Evolutionary conservation across 1,284 basidiomycete genomes (phyloP).

Genomic region (Trichosporon inkin): DNA sequence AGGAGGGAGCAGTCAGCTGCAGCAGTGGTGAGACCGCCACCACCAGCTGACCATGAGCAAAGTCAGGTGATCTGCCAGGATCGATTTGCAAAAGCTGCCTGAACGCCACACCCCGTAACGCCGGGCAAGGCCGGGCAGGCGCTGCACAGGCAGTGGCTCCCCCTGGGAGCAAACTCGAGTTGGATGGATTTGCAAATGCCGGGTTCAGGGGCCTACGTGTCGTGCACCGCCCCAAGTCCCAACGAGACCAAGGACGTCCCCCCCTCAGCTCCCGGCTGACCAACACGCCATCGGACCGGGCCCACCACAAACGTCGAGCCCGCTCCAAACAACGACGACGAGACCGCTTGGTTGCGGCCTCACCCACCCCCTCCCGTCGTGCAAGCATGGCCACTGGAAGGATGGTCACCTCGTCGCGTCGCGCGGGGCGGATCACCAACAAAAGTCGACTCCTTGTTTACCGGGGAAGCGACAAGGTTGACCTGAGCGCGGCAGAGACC

Average conservation of each 20-base stretch:
- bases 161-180: background rate
- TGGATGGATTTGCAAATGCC: conserved; percentile 2
- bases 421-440: conserved; percentile 66
- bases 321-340: conserved; percentile 20
- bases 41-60: too few species aligned
- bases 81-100: background rate
- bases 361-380: conserved; percentile 7
- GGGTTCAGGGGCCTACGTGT: conserved; percentile 8
- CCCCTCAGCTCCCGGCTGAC: conserved; percentile 7
- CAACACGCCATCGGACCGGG: conserved; percentile 13
- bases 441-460: conserved; percentile 81
- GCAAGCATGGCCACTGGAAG: conserved; percentile 19
- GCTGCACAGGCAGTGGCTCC: background rate
- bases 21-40: background rate
- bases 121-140: background rate
- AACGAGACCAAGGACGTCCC: conserved; percentile 6
- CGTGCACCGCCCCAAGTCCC: conserved; percentile 7
- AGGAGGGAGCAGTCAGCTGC: background rate
- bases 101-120: background rate
- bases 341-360: conserved; percentile 25
- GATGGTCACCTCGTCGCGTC: conserved; percentile 44
- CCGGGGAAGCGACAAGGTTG: conserved; percentile 74
- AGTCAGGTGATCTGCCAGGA: background rate
- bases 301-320: conserved; percentile 17
- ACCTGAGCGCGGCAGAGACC: conserved; percentile 75